A percentile compares a stretch with the other conserved stretches of the same genome.
Conservation (phyloP, 352 stramenopile species). For the Achlya hypogyna region DNA sequence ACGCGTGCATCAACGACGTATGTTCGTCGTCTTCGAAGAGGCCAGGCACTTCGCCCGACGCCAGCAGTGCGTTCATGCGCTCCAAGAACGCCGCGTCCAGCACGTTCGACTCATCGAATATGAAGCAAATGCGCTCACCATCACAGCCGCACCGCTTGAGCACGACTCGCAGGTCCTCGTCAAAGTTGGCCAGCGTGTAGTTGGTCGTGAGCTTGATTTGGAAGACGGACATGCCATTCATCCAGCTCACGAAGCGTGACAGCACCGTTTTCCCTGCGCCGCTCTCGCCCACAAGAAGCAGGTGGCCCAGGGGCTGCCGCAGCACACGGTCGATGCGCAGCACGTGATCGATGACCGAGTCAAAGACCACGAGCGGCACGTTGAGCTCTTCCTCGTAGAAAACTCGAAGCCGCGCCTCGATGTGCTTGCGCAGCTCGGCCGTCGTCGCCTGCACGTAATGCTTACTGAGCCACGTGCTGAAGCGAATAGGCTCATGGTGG, state of each 20-base stretch:
- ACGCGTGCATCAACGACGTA: slow-evolving; percentile 93
- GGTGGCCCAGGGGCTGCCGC: slow-evolving; percentile 96
- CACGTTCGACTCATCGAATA: slow-evolving; percentile 99
- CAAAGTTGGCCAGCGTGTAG: slow-evolving; percentile 99
- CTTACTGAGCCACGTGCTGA: slow-evolving; percentile 97
- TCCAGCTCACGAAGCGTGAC: slow-evolving; percentile 99
- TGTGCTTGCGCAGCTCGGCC: slow-evolving; percentile 92
- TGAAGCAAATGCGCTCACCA: slow-evolving; percentile 99
- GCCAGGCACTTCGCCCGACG: slow-evolving; percentile 98
- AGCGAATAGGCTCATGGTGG: slow-evolving; percentile 92
- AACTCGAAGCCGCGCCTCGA: slow-evolving; percentile 92
- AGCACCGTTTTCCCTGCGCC: slow-evolving; percentile 99
- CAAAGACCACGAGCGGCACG: slow-evolving; percentile 99
- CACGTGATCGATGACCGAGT: slow-evolving; percentile 99
- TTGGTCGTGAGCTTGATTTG: slow-evolving; percentile 99
- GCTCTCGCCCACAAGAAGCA: slow-evolving; percentile 97
- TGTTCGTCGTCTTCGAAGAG: slow-evolving; percentile 99
- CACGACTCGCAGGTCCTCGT: slow-evolving; percentile 96
- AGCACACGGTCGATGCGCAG: slow-evolving; percentile 97
- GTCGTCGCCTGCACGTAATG: slow-evolving; percentile 92
- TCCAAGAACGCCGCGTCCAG: slow-evolving; percentile 98
- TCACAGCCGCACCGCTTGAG: slow-evolving; percentile 97
- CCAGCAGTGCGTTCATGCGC: slow-evolving; percentile 99
- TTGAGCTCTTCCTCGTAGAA: slow-evolving; percentile 99
- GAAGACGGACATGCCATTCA: slow-evolving; percentile 99